Conservation (phyloP, 2,329 filamentous ascomycete genomes). For the Elsinoe perseae region DNA sequence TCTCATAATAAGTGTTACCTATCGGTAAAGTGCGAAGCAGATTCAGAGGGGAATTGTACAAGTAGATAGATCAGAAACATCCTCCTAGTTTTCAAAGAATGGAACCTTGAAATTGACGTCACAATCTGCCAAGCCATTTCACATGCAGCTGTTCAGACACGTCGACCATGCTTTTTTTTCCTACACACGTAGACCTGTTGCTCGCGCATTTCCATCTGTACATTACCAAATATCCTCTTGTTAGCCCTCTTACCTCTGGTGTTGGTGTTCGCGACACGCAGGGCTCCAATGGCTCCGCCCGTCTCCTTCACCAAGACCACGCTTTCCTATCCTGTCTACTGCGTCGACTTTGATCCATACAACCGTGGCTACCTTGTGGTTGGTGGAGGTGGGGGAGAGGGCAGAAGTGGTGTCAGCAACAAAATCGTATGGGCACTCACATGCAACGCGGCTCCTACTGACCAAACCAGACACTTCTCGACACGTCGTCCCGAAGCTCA, state of each 20-base stretch:
- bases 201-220: neutral
- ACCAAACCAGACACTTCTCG: slow-evolving; percentile 55
- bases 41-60: neutral
- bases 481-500: slow-evolving; percentile 60
- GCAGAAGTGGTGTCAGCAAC: slow-evolving; percentile 74
- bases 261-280: neutral
- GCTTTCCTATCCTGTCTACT: slow-evolving; percentile 76
- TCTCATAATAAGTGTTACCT: neutral
- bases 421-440: slow-evolving; percentile 57
- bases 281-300: slow-evolving; percentile 22
- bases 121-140: neutral
- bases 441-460: neutral
- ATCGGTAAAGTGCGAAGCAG: neutral
- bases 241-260: neutral
- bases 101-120: slow-evolving; percentile 15
- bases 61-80: neutral
- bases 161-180: neutral
- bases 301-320: slow-evolving; percentile 52
- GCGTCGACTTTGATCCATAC: slow-evolving; percentile 78
- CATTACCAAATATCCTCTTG: neutral
- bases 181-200: neutral
- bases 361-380: slow-evolving; percentile 70
- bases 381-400: slow-evolving; percentile 78
- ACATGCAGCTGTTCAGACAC: neutral
- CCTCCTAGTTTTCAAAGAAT: neutral